Evolutionary conservation across 352 stramenopile genomes (phyloP).

Genomic region (Phytophthora pisi): DNA sequence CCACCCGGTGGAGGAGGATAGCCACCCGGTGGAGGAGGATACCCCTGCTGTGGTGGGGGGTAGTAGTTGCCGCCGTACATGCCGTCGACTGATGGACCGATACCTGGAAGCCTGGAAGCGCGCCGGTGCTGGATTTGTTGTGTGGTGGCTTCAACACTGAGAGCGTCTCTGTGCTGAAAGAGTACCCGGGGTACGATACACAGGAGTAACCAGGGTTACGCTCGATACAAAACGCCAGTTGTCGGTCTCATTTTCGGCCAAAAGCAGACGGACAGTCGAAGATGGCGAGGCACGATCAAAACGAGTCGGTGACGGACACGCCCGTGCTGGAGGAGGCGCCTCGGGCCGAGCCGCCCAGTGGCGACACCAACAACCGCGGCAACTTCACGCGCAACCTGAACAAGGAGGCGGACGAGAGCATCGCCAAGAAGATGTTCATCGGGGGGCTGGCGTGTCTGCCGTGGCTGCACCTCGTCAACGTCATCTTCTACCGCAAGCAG

Average conservation of each 20-base stretch:
- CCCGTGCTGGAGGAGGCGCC: constrained; percentile 62
- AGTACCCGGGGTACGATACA: not conserved
- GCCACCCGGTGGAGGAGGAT: constrained; percentile 32
- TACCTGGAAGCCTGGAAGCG: constrained; percentile 2
- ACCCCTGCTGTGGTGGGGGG: constrained; percentile 14
- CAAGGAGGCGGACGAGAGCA: constrained; percentile 69
- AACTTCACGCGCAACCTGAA: constrained; percentile 91
- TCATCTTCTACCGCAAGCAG: constrained; percentile 85
- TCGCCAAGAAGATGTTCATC: constrained; percentile 88
- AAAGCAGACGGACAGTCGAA: constrained; percentile 7
- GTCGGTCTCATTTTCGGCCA: not conserved
- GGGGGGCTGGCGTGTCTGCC: constrained; percentile 73
- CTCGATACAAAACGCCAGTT: not conserved
- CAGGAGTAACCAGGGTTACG: too few species aligned
- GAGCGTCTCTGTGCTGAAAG: constrained; percentile 11
- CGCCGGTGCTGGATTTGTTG: constrained; percentile 7
- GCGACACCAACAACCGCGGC: constrained; percentile 72
- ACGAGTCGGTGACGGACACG: constrained; percentile 48
- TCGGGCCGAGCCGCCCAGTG: constrained; percentile 19
- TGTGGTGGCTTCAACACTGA: constrained; percentile 28
- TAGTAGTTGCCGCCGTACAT: constrained; percentile 43
- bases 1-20: constrained; percentile 12
- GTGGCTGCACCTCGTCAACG: constrained; percentile 86
- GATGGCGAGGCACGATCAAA: constrained; percentile 35
- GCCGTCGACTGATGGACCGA: not conserved